Percentiles rank a stretch among this genome's conserved stretches.
Conservation (phyloP, 2,329 filamentous ascomycete genomes). For the Coniochaeta ligniaria region DNA sequence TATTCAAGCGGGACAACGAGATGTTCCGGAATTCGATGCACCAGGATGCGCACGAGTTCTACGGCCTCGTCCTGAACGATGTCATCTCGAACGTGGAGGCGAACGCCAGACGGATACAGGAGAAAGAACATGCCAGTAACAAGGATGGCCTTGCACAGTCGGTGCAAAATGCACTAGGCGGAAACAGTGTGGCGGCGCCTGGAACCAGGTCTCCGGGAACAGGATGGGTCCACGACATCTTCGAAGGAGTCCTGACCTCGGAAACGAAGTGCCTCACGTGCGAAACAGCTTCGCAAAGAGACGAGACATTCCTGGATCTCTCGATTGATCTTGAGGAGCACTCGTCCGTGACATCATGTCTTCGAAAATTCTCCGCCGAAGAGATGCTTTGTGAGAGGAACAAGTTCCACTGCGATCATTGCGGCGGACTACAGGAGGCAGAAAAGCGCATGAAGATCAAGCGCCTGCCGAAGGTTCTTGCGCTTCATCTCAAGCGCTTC, state of each 20-base stretch:
- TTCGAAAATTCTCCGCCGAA: conserved; percentile 93
- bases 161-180: conserved; percentile 35
- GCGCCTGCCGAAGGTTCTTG: conserved; percentile 81
- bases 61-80: conserved; percentile 91
- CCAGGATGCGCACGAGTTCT: conserved; percentile 95
- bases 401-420: conserved; percentile 98
- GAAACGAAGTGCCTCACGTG: conserved; percentile 96
- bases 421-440: conserved; percentile 90
- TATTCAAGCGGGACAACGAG: conserved; percentile 89
- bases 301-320: conserved; percentile 92
- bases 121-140: conserved; percentile 27
- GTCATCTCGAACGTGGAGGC: conserved; percentile 90
- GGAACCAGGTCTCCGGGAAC: conserved; percentile 54
- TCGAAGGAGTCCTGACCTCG: conserved; percentile 89
- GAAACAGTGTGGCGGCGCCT: conserved; percentile 20
- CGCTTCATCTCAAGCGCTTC: conserved; percentile 91
- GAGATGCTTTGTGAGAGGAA: conserved; percentile 98
- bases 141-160: conserved; percentile 42
- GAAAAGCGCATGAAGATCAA: conserved; percentile 99
- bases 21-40: conserved; percentile 98
- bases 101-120: conserved; percentile 62
- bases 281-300: conserved; percentile 88
- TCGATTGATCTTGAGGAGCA: conserved; percentile 95
- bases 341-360: conserved; percentile 89
- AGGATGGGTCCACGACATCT: conserved; percentile 94